Evolutionary conservation across 2,329 filamentous ascomycete genomes (phyloP).

Genomic region (Phaeosphaeria sp.): DNA sequence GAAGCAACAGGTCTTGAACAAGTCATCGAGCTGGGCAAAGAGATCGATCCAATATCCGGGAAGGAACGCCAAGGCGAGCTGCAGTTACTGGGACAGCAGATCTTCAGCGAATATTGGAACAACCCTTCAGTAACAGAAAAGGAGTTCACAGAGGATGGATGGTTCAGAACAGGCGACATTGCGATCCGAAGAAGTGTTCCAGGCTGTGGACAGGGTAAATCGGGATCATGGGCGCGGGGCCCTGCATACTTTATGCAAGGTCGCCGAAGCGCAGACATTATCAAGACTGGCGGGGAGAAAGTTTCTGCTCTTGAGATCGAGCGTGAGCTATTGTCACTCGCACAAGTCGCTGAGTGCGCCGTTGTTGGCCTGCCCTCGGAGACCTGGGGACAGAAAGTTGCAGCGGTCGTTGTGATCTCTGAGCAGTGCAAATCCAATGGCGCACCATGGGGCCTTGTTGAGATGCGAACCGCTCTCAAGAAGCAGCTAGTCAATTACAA

Average conservation of each 20-base stretch:
- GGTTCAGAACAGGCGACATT: constrained; percentile 98
- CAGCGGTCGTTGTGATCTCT: constrained; percentile 80
- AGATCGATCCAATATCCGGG: constrained; percentile 59
- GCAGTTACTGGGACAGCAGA: constrained; percentile 86
- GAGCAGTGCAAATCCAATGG: no score
- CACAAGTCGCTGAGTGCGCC: constrained; percentile 79
- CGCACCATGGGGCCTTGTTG: no score
- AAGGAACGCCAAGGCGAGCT: constrained; percentile 86
- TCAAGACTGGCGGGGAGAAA: constrained; percentile 87
- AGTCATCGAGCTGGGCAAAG: constrained; percentile 57
- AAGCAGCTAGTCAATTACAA: no score
- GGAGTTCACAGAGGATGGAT: constrained; percentile 70
- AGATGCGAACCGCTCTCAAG: no score
- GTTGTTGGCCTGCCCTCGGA: constrained; percentile 87
- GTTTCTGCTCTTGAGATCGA: constrained; percentile 86
- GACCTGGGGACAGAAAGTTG: constrained; percentile 95
- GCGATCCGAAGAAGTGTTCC: constrained; percentile 63
- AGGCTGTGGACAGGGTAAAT: constrained; percentile 50
- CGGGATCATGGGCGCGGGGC: constrained; percentile 66
- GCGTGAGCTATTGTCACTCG: constrained; percentile 84
- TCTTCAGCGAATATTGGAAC: constrained; percentile 92
- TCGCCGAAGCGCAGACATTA: constrained; percentile 88
- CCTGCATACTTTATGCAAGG: constrained; percentile 89
- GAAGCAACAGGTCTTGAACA: neutral
- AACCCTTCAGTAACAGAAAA: constrained; percentile 81